These are phyloP conservation scores for Cercospora beticola DNA, from an alignment of 2,329 filamentous ascomycete genomes.

Conservation along the genomic window DNA sequence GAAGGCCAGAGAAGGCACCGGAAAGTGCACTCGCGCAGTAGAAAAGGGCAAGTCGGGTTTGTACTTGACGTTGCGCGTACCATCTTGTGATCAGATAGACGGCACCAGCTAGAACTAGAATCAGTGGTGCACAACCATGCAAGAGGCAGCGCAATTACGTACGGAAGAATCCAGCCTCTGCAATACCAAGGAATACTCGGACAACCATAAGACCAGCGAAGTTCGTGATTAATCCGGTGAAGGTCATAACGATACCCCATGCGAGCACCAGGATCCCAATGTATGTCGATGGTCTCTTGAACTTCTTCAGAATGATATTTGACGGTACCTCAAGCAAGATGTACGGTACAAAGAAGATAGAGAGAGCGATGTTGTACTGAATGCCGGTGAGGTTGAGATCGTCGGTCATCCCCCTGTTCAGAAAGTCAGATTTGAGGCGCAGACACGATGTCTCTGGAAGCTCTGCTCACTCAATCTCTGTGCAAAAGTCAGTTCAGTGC, in stretches of 20 bases:
- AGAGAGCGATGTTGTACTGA: constrained; percentile 42
- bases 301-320: constrained; percentile 35
- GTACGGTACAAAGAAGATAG: constrained; percentile 42
- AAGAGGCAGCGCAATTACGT: constrained; percentile 21
- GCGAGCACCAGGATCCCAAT: constrained; percentile 30
- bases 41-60: neutral
- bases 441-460: no score
- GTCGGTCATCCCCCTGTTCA: neutral
- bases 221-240: constrained; percentile 31
- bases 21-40: neutral
- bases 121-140: constrained; percentile 26
- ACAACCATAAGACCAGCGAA: constrained; percentile 27
- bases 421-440: no score
- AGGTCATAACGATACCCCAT: constrained; percentile 33
- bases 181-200: constrained; percentile 27
- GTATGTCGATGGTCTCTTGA: constrained; percentile 29
- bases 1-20: neutral
- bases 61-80: neutral
- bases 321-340: constrained; percentile 38
- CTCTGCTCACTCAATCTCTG: no score
- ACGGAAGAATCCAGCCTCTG: constrained; percentile 30
- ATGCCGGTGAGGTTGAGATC: neutral
- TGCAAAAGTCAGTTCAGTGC: no score
- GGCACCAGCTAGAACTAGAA: constrained; percentile 15
- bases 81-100: neutral